Evolutionary conservation across 2,329 filamentous ascomycete genomes (phyloP), one percentile per base, ranked within the genome.

Genomic region (Fusarium sambucinum): DNA sequence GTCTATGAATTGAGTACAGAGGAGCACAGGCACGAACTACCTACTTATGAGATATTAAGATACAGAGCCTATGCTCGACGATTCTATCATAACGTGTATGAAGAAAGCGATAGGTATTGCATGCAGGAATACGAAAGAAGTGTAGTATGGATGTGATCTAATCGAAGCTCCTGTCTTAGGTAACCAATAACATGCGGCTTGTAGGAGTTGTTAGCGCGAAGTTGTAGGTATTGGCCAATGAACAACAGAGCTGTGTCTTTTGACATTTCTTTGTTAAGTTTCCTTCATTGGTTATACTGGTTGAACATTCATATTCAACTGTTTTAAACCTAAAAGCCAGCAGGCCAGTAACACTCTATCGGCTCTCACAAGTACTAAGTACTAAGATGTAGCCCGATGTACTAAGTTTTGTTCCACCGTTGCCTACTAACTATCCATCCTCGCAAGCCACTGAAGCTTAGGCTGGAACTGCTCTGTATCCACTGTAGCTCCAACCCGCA

Each of bases 401-500:
- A n/a, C n/a, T n/a, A n/a, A n/a, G n/a, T n/a, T n/a, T n/a, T n/a
- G 11, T 30, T 30, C 29, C 5, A 30, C 13, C 29, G 13, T 12
- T 30, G 30, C 14, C 30, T 13, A 14, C n/a, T n/a, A n/a, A n/a
- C n/a, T n/a, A n/a, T 32, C 30, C 19, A n/a, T 14, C 3, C n/a
- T 38, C 35, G 13, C n/a, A 52, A 59, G 17, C 27, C 40, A 35
- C 30, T 68, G 35, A 55, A 68, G 54, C 54, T 53, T 11, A 35
- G 37, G 47, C 48, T 62, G 14, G 32, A 30, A 48, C 51, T 33
- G 37, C 35, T 38, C 40, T 50, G 59, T 55, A 68, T 44, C 64
- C 65, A 64, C 61, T 64, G 60, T 59, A 66, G 66, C 66, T 63
- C 60, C 61, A 67, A 67, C 55, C 55, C 46, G 52, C 44, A 62